Base-by-base conservation (phyloP, 2,329 filamentous ascomycete species). In the Ceratocystis albifundus region DNA sequence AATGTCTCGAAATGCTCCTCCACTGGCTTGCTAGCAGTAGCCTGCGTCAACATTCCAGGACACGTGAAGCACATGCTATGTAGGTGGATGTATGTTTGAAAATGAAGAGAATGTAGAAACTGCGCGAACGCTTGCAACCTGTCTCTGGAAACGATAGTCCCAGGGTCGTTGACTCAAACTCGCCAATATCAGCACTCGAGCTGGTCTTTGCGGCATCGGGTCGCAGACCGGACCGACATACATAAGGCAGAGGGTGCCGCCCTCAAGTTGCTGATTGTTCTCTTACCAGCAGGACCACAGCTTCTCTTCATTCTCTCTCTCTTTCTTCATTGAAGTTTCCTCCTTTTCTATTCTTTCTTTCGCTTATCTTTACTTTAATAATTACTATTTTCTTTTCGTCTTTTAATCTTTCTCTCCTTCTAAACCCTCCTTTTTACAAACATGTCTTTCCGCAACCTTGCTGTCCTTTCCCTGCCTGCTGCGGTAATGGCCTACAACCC, bases 381-480 rank as follows among this genome's bases (percentile, higher is more conserved):
- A 12, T 55, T 3, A n/a, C n/a, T 53, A 45, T 45, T 28, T 4
- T n/a, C 5, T 55, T 50, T 30, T 41, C 15, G 45, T 44, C 48
- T 20, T 50, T 30, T 41, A 20, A 55, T 44, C 48, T 20, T 53
- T 15, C n/a, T 30, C 44, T 50, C 55, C 6, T 48, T 64, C 46
- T 22, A 32, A 46, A 17, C 41, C 0, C 10, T 61, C 22, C n/a
- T n/a, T 53, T 48, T 66, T 2, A 45, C 46, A 53, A 65, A 25
- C 22, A 67, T 67, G 62, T 44, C 62, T 55, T 45, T 67, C 22
- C 66, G 62, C n/a, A 62, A 61, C 15, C 55, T 67, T 25, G 57
- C 66, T 25, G 45, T 67, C 17, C 62, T 67, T 17, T 67, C 66
- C 48, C 30, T 67, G n/a, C 66, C 66, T 12, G 66, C 32, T 15